phyloP scores from a whole-genome alignment of 2,329 filamentous ascomycete genomes.

The Fusarium beomiforme region DNA sequence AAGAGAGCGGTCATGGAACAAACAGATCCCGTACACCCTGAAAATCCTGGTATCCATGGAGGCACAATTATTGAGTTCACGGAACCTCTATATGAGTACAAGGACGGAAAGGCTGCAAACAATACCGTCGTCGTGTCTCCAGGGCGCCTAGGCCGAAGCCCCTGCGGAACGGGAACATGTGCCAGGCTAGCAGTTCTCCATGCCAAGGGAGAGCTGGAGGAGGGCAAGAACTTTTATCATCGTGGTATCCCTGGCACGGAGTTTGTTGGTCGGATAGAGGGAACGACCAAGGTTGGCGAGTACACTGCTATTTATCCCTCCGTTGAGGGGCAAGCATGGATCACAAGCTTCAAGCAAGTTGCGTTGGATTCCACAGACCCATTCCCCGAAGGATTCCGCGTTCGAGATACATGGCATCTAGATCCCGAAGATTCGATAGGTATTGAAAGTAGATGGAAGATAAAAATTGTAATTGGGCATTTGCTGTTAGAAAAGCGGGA shows the following conservation, averaged over 20 bases:
- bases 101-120: conserved; percentile 6
- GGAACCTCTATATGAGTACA: background rate
- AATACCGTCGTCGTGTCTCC: conserved; percentile 31
- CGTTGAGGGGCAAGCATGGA: conserved; percentile 20
- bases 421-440: background rate
- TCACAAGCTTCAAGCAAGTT: conserved; percentile 31
- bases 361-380: conserved; percentile 22
- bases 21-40: conserved; percentile 14
- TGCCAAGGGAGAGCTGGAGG: conserved; percentile 14
- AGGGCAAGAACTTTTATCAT: conserved; percentile 16
- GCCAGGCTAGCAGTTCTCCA: conserved; percentile 24
- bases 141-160: conserved; percentile 23
- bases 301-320: conserved; percentile 21
- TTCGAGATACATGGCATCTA: conserved; percentile 25
- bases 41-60: conserved; percentile 19
- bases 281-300: conserved; percentile 9
- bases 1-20: conserved; percentile 23
- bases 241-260: conserved; percentile 22
- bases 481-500: too few relatives aligned
- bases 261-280: conserved; percentile 11
- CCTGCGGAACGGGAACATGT: conserved; percentile 31
- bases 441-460: too few relatives aligned
- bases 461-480: background rate
- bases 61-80: conserved; percentile 33
- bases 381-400: conserved; percentile 23